Evolutionary conservation across 108 stramenopile genomes (phyloP).

Genomic region (Nannochloropsis granulata): DNA sequence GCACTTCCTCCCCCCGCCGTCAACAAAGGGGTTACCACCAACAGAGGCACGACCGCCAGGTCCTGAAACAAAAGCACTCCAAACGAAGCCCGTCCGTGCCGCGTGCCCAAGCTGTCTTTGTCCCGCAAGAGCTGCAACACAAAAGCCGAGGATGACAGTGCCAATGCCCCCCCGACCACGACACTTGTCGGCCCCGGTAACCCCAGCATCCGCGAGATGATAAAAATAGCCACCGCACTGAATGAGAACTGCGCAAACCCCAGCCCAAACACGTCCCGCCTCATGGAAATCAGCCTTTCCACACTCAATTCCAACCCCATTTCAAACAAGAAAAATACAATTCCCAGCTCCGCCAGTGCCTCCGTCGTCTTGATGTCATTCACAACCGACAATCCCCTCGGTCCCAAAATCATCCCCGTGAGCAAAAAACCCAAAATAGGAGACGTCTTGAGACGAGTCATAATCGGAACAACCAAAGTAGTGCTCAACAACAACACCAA

Average conservation of each 20-base stretch:
- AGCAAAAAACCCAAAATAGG: constrained; percentile 83
- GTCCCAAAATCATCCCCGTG: constrained; percentile 71
- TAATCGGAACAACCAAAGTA: constrained; percentile 68
- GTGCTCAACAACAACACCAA: constrained; percentile 66
- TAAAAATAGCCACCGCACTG: constrained; percentile 55
- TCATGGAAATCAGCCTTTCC: constrained; percentile 61
- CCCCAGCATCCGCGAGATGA: constrained; percentile 44
- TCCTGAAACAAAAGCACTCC: constrained; percentile 77
- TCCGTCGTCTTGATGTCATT: constrained; percentile 25
- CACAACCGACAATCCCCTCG: constrained; percentile 67
- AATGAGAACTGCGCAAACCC: constrained; percentile 65
- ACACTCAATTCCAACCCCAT: constrained; percentile 89
- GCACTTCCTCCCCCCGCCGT: constrained; percentile 59
- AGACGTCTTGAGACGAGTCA: constrained; percentile 59
- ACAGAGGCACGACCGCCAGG: constrained; percentile 80
- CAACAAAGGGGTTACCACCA: constrained; percentile 81
- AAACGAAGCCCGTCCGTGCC: constrained; percentile 81
- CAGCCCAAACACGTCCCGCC: constrained; percentile 77
- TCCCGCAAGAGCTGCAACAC: constrained; percentile 85
- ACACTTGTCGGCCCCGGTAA: constrained; percentile 56
- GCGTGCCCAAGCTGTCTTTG: constrained; percentile 72
- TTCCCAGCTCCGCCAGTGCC: constrained; percentile 74
- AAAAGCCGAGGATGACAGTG: constrained; percentile 76
- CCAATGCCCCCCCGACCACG: constrained; percentile 72
- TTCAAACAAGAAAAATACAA: constrained; percentile 88